Percentiles rank a stretch among this genome's conserved stretches.
phyloP scores from a whole-genome alignment of 495 filamentous ascomycete species.

The Daldinia vernicosa region DNA sequence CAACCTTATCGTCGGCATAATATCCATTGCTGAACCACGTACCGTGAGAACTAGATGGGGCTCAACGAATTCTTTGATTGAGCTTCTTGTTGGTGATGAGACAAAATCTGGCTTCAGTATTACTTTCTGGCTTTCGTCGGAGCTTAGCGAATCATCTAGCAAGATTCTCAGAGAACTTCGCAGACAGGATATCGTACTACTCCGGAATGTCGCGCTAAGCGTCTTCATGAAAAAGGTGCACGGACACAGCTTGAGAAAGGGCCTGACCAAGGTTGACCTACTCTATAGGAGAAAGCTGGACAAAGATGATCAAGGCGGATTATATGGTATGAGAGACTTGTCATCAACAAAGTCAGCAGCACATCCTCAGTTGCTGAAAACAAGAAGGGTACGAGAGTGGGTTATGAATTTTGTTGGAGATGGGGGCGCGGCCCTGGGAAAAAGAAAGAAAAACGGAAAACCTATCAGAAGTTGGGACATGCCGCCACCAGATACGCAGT shows the following conservation, averaged over 20 bases:
- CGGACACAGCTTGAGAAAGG: constrained; percentile 75
- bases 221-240: constrained; percentile 78
- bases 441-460: constrained; percentile 39
- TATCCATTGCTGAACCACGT: constrained; percentile 74
- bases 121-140: constrained; percentile 77
- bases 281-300: constrained; percentile 63
- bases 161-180: constrained; percentile 64
- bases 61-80: constrained; percentile 69
- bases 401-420: constrained; percentile 73
- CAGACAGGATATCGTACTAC: constrained; percentile 75
- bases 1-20: constrained; percentile 80
- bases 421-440: constrained; percentile 37
- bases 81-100: constrained; percentile 87
- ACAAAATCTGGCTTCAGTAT: constrained; percentile 82
- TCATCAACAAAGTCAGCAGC: constrained; percentile 35
- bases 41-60: constrained; percentile 62
- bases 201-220: constrained; percentile 79
- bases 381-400: constrained; percentile 76
- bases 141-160: constrained; percentile 46
- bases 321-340: constrained; percentile 54
- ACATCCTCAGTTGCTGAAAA: constrained; percentile 68
- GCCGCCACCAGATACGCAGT: constrained; percentile 44
- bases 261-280: constrained; percentile 75
- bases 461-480: constrained; percentile 43
- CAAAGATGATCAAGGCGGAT: constrained; percentile 52